These are phyloP conservation scores for Suillus americanus DNA, from an alignment of 768 basidiomycete genomes.

Conservation along the genomic window DNA sequence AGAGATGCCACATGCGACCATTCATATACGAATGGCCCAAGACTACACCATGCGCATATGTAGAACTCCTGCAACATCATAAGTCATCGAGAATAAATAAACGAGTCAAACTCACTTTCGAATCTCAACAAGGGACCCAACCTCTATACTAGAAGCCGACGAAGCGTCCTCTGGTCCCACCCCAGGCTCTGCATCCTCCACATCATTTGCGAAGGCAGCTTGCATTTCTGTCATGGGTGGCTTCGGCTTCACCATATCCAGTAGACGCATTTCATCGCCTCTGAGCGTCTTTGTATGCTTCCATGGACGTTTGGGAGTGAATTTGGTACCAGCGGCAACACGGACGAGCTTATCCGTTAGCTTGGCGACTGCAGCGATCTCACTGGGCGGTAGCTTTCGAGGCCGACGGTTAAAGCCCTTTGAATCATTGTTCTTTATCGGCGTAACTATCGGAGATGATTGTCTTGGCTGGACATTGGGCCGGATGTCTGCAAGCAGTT, in stretches of 20 bases:
- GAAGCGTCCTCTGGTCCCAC: conserved; percentile 11
- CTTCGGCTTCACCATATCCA: conserved; percentile 16
- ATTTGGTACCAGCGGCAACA: conserved; percentile 27
- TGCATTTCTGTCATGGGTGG: conserved; percentile 11
- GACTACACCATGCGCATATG: conserved; percentile 26
- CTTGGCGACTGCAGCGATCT: conserved; percentile 7
- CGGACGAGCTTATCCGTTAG: conserved; percentile 35
- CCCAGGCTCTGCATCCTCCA: conserved; percentile 13
- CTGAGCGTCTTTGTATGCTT: conserved; percentile 34
- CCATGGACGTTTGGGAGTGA: conserved; percentile 34
- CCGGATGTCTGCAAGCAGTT: conserved; percentile 19
- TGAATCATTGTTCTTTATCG: neutral
- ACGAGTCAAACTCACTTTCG: conserved; percentile 40
- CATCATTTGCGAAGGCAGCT: conserved; percentile 24
- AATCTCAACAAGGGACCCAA: conserved; percentile 54
- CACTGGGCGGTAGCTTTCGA: neutral
- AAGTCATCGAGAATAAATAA: conserved; percentile 9
- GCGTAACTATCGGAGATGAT: neutral
- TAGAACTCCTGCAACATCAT: conserved; percentile 18
- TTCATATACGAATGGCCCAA: conserved; percentile 31
- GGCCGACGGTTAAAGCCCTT: neutral
- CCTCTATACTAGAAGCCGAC: conserved; percentile 23
- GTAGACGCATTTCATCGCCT: conserved; percentile 41
- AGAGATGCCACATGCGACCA: conserved; percentile 27
- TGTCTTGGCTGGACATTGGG: conserved; percentile 15